phyloP scores from a whole-genome alignment of 2,329 filamentous ascomycete species.

The Fusarium sambucinum region DNA sequence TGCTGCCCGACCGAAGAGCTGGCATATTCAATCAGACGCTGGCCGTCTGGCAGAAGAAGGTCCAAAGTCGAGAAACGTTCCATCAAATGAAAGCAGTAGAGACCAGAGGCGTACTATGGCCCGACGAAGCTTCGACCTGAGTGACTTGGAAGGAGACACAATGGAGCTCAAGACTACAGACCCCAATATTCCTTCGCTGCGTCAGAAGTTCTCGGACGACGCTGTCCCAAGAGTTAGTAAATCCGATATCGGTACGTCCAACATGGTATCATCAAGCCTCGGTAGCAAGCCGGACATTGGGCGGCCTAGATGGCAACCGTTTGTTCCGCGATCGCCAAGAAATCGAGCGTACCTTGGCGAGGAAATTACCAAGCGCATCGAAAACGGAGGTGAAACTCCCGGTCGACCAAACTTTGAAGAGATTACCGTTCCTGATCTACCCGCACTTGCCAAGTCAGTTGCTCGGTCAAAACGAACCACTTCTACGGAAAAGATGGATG shows the following conservation, averaged over 20 bases:
- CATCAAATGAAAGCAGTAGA: not conserved
- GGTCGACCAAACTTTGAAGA: constrained; percentile 41
- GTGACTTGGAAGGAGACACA: constrained; percentile 33
- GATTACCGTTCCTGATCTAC: constrained; percentile 47
- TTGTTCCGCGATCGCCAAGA: constrained; percentile 57
- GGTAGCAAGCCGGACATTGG: constrained; percentile 48
- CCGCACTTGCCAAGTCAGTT: constrained; percentile 45
- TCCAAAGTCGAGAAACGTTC: not conserved
- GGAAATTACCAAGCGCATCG: constrained; percentile 49
- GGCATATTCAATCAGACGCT: constrained; percentile 46
- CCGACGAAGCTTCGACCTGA: constrained; percentile 49
- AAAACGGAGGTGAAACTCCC: constrained; percentile 47
- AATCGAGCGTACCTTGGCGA: constrained; percentile 55
- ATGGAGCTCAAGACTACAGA: constrained; percentile 35
- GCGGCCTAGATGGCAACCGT: constrained; percentile 57
- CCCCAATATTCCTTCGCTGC: constrained; percentile 47
- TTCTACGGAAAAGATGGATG: constrained; percentile 47
- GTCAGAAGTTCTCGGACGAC: constrained; percentile 54
- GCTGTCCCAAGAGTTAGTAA: constrained; percentile 31
- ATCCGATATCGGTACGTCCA: constrained; percentile 31
- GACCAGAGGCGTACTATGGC: constrained; percentile 21
- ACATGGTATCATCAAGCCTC: constrained; percentile 30
- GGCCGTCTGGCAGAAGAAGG: constrained; percentile 26
- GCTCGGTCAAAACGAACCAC: constrained; percentile 30
- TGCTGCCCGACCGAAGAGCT: constrained; percentile 48